phyloP scores from a whole-genome alignment of 345 rosid species.

The Zanthoxylum bungeanum region DNA sequence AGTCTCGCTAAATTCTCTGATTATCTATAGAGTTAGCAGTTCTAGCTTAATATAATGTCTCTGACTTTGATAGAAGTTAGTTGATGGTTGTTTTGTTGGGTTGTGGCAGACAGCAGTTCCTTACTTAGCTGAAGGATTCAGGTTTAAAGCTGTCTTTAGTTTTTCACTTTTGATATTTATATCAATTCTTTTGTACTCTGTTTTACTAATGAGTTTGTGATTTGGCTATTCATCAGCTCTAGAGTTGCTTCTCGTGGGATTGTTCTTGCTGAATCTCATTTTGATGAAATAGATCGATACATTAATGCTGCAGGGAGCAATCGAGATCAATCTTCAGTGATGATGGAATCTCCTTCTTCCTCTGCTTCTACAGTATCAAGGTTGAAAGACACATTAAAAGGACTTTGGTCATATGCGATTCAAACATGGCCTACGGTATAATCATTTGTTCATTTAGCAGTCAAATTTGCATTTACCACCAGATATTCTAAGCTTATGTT shows the following conservation, averaged over 20 bases:
- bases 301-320: slow-evolving; percentile 27
- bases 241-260: slow-evolving; percentile 71
- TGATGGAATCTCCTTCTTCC: slow-evolving; percentile 36
- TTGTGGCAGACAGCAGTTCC: slow-evolving; percentile 82
- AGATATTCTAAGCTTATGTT: background rate
- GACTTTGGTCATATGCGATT: slow-evolving; percentile 48
- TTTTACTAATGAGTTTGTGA: background rate
- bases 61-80: background rate
- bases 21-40: background rate
- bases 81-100: slow-evolving; percentile 36
- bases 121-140: slow-evolving; percentile 82
- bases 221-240: slow-evolving; percentile 40
- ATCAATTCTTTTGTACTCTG: background rate
- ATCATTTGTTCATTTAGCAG: background rate
- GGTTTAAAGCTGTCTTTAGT: slow-evolving; percentile 32
- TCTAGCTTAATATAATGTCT: background rate
- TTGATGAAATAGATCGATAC: slow-evolving; percentile 41
- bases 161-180: background rate
- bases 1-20: background rate
- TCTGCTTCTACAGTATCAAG: slow-evolving; percentile 46
- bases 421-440: slow-evolving; percentile 83
- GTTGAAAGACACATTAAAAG: slow-evolving; percentile 49
- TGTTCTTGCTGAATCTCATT: slow-evolving; percentile 50
- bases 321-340: slow-evolving; percentile 29
- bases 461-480: background rate